Evolutionary conservation across 208 protist species (phyloP).

Genomic region (Leishmania amazonensis): DNA sequence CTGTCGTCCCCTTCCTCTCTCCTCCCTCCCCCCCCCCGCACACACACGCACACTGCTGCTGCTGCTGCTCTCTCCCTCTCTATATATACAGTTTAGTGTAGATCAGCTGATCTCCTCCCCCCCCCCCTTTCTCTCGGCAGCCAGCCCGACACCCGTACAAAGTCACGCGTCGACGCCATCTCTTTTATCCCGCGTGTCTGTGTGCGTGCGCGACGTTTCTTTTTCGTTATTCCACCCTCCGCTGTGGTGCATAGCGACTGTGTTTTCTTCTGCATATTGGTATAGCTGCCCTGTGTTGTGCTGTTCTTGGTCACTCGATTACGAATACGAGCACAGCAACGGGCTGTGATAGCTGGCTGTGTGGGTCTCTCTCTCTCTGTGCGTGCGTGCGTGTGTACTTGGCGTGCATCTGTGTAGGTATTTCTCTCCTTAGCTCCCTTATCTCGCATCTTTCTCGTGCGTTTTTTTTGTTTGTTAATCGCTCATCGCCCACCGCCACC

Average conservation of each 20-base stretch:
- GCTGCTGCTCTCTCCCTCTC: neutral
- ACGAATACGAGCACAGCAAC: too few species aligned
- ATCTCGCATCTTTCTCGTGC: too few species aligned
- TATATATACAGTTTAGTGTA: neutral
- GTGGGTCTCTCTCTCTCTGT: neutral
- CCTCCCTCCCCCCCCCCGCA: neutral
- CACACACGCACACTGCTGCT: neutral
- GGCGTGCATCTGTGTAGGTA: neutral
- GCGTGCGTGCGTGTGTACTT: neutral
- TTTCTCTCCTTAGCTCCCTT: slow-evolving; percentile 1
- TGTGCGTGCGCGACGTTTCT: neutral
- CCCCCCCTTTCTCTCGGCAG: neutral
- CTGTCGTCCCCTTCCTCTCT: neutral
- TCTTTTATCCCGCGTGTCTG: neutral
- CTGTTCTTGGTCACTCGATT: neutral
- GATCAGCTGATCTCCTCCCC: too few species aligned
- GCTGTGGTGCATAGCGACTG: neutral
- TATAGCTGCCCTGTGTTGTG: neutral
- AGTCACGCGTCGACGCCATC: neutral
- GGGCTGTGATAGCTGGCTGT: too few species aligned
- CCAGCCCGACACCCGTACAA: neutral
- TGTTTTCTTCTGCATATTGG: too few species aligned
- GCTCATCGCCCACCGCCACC: too few species aligned
- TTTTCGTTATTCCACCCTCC: neutral
- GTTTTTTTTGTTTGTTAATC: too few species aligned